Base-by-base conservation (phyloP, 1,139 yeast genomes). In the Hanseniaspora uvarum region DNA sequence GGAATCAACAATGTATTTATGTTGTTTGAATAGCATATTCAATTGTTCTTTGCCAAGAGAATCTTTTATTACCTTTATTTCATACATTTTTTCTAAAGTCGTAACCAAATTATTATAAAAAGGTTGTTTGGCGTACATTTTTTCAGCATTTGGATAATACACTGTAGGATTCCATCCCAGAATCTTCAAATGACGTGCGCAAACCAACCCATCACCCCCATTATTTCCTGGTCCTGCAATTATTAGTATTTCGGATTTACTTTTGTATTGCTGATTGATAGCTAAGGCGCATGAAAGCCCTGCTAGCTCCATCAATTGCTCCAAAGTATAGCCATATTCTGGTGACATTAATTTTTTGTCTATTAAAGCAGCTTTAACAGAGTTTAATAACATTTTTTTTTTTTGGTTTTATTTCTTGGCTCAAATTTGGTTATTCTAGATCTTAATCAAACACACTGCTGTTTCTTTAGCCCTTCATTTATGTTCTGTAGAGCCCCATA, bases 171-270 rank as follows among this genome's bases (percentile, higher is more conserved):
- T 70, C 65, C 82, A 87, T 1, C 92, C 95, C 74, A 94, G 80
- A 10, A 87, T 70, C 60, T 79, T 79, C 59, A 92, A 72, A 65
- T 94, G 98, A 45, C 98, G 76, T 3, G 97, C 95, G 26, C 96
- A 94, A 2, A 92, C 98, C 21, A 92, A 71, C 0, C 98, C 98
- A 67, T 92, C 98, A 1, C 98, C 98, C 3, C 81, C 97, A 63
- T 92, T 92, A 63, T 92, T 92, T 0, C 98, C 98, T 0, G 97
- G 97, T 0, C 98, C 98, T 7, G 83, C 87, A 7, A 89, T 71
- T 3, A 92, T 77, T 49, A 89, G 69, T 0, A 89, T 80, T 41
- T 71, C 72, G 21, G 69, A 66, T 54, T 67, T 58, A n/a, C 3
- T 26, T 7, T 33, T 21, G 30, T 92, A 85, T 38, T 81, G 74